Percentiles rank a stretch among this genome's conserved stretches.
Conservation (phyloP, 345 rosid genomes). For the Aquilaria sinensis region DNA sequence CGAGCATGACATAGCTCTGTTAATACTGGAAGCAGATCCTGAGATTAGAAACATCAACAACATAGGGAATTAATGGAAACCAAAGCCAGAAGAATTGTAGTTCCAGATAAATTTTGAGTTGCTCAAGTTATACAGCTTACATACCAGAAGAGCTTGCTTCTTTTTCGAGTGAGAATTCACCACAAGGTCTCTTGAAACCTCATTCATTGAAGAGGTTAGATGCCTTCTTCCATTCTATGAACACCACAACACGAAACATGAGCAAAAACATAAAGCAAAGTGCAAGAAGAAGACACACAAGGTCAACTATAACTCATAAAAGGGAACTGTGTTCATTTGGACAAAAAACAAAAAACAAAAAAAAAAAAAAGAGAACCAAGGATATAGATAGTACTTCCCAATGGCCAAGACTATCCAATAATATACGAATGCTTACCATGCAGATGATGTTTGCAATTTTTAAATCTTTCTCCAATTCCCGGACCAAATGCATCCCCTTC, state of each 20-base stretch:
- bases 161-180: constrained; percentile 85
- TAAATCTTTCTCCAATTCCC: constrained; percentile 96
- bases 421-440: constrained; percentile 49
- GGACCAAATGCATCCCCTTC: constrained; percentile 99
- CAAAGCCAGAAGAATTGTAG: constrained; percentile 1
- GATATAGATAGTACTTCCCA: constrained; percentile 3
- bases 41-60: constrained; percentile 21
- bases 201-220: constrained; percentile 83
- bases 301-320: not conserved
- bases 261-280: constrained; percentile 7
- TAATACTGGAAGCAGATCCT: constrained; percentile 86
- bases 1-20: constrained; percentile 69
- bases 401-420: not conserved
- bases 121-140: constrained; percentile 2
- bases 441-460: constrained; percentile 94
- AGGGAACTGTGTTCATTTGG: not conserved
- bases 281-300: not conserved
- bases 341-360: constrained; percentile 6
- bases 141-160: constrained; percentile 93
- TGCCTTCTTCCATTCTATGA: constrained; percentile 95
- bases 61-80: constrained; percentile 3
- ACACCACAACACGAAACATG: constrained; percentile 16
- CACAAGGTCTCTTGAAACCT: constrained; percentile 97
- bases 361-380: not conserved
- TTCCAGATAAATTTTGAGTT: constrained; percentile 3